These are phyloP conservation scores for Houttuynia cordata DNA, from an alignment of 164 flowering plant species.

Conservation along the genomic window DNA sequence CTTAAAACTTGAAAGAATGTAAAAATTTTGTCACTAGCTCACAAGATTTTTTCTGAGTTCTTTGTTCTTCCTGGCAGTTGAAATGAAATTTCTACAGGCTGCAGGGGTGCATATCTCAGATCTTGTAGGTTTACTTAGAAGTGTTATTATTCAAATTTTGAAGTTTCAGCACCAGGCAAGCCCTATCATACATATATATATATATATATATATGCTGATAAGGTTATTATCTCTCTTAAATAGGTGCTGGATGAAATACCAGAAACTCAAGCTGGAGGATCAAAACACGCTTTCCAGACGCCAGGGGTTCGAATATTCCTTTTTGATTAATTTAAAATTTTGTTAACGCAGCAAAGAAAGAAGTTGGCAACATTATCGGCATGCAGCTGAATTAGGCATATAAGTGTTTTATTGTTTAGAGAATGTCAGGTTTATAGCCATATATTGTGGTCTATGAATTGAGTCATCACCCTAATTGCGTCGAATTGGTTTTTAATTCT, in stretches of 20 bases:
- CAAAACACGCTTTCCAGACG: constrained; percentile 45
- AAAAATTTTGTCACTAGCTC: background rate
- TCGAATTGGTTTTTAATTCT: background rate
- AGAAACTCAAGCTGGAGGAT: constrained; percentile 34
- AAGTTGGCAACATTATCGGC: background rate
- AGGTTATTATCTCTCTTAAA: constrained; percentile 1
- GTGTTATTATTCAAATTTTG: background rate
- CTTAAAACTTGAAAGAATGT: background rate
- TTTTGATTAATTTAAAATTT: background rate
- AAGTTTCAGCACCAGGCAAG: background rate
- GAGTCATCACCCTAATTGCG: background rate
- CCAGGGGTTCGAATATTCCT: constrained; percentile 49
- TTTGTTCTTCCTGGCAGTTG: constrained; percentile 23
- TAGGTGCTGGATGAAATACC: constrained; percentile 50
- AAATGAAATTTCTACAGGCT: constrained; percentile 24
- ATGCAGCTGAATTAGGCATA: background rate
- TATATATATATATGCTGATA: background rate
- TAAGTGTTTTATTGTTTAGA: too few relatives aligned
- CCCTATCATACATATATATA: background rate
- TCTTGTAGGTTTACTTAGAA: constrained; percentile 34
- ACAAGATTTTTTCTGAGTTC: background rate
- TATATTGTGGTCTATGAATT: background rate
- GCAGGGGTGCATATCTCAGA: constrained; percentile 39
- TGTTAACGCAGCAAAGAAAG: too few relatives aligned
- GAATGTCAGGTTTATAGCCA: background rate